A percentile compares a stretch with the other conserved stretches of the same genome.
phyloP scores from a whole-genome alignment of 768 basidiomycete species.

The Termitomyces titanicus region DNA sequence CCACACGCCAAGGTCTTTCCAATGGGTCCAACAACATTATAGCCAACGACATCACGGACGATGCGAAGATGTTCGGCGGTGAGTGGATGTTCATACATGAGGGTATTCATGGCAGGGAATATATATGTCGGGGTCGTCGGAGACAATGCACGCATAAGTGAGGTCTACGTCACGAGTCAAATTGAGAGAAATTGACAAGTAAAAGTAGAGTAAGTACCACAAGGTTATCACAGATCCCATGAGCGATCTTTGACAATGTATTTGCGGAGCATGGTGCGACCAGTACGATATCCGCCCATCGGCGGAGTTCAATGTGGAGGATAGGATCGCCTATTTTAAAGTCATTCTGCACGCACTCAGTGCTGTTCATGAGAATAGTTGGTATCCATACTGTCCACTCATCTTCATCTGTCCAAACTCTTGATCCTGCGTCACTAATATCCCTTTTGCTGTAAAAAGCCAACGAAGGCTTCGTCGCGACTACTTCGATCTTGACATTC shows the following conservation, averaged over 20 bases:
- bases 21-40: constrained; percentile 82
- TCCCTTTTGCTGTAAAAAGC: constrained; percentile 66
- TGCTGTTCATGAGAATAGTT: neutral
- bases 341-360: constrained; percentile 43
- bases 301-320: constrained; percentile 89
- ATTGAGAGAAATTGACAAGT: neutral
- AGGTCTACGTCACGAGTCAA: constrained; percentile 43
- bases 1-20: constrained; percentile 90
- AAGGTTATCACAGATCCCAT: constrained; percentile 88
- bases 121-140: constrained; percentile 85
- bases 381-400: constrained; percentile 79
- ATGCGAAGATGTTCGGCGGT: constrained; percentile 80
- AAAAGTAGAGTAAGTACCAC: constrained; percentile 40
- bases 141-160: constrained; percentile 79
- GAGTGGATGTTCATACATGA: constrained; percentile 95
- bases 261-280: constrained; percentile 97
- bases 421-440: constrained; percentile 46
- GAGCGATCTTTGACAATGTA: constrained; percentile 88
- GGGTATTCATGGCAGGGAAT: constrained; percentile 98
- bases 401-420: constrained; percentile 87
- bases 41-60: constrained; percentile 72
- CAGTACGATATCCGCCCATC: constrained; percentile 95
- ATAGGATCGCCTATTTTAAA: constrained; percentile 88
- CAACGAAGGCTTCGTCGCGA: constrained; percentile 74
- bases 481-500: constrained; percentile 77